Evolutionary conservation across 306 rosid species (phyloP).

Genomic region (Trichosanthes truncata): DNA sequence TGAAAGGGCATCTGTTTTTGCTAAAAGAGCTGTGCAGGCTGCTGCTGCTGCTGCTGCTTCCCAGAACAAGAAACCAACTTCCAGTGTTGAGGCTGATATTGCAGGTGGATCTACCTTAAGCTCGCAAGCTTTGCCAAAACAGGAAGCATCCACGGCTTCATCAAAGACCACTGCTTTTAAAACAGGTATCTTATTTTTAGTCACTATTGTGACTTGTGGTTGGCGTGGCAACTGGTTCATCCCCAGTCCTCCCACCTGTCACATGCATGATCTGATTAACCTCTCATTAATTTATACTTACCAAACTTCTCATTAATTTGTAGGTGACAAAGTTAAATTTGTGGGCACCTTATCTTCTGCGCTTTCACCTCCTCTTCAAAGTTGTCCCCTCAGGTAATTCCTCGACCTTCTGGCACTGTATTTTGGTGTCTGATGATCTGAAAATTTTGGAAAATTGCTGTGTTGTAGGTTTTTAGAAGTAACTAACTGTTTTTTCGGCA

Average conservation of each 20-base stretch:
- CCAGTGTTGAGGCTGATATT: slow-evolving; percentile 88
- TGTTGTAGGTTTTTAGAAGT: background rate
- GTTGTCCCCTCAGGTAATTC: slow-evolving; percentile 56
- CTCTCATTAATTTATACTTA: slow-evolving; percentile 24
- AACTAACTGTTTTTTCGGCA: background rate
- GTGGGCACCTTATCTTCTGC: slow-evolving; percentile 52
- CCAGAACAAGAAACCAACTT: slow-evolving; percentile 64
- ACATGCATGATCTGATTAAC: background rate
- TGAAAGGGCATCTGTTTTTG: slow-evolving; percentile 45
- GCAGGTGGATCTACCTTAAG: slow-evolving; percentile 65
- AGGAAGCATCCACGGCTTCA: slow-evolving; percentile 77
- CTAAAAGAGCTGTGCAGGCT: slow-evolving; percentile 40
- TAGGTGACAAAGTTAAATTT: slow-evolving; percentile 89
- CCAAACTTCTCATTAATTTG: slow-evolving; percentile 15
- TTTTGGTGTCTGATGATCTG: background rate
- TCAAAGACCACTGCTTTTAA: slow-evolving; percentile 60
- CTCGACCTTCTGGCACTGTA: background rate
- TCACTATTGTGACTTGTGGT: background rate
- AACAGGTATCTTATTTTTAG: slow-evolving; percentile 36
- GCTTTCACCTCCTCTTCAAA: slow-evolving; percentile 29
- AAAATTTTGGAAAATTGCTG: background rate
- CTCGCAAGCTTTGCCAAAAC: slow-evolving; percentile 69
- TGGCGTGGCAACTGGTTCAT: background rate
- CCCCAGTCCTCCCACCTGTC: background rate
- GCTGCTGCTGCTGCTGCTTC: slow-evolving; percentile 26